Percentiles rank a stretch among this genome's conserved stretches.
Conservation (phyloP, 2,329 filamentous ascomycete species). For the Verticillium longisporum region DNA sequence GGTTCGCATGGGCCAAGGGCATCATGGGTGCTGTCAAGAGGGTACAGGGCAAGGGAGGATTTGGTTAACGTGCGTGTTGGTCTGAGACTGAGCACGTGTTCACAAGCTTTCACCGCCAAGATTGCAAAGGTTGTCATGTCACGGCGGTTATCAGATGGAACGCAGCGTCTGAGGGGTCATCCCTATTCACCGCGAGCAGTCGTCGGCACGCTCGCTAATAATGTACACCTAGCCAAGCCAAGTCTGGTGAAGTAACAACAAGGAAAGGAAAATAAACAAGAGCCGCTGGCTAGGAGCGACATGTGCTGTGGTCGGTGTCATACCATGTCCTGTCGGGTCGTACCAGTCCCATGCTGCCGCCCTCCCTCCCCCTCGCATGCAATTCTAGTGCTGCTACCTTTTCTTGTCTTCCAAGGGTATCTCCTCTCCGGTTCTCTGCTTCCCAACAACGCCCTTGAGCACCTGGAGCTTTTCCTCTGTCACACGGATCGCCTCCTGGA, state of each 20-base stretch:
- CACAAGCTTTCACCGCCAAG: too few species aligned
- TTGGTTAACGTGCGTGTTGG: not conserved
- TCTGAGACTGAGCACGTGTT: not conserved
- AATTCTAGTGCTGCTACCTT: not conserved
- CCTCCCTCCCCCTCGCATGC: not conserved
- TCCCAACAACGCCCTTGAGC: constrained; percentile 64
- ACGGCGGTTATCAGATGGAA: too few species aligned
- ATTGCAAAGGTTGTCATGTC: too few species aligned
- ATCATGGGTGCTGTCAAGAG: constrained; percentile 50
- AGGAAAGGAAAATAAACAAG: not conserved
- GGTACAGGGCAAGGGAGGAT: constrained; percentile 37
- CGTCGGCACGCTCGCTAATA: not conserved
- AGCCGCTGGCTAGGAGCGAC: not conserved
- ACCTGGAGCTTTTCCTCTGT: constrained; percentile 79
- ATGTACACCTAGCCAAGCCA: not conserved
- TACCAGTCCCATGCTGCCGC: not conserved
- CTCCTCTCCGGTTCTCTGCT: not conserved
- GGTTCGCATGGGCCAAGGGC: constrained; percentile 52
- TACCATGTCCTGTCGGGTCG: not conserved
- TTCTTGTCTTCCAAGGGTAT: not conserved
- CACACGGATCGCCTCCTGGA: constrained; percentile 73
- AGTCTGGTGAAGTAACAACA: not conserved
- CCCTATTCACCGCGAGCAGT: not conserved
- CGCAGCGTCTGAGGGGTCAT: not conserved
- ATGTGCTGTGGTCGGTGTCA: not conserved